Conservation (phyloP, 306 rosid species). For the Morella rubra region DNA sequence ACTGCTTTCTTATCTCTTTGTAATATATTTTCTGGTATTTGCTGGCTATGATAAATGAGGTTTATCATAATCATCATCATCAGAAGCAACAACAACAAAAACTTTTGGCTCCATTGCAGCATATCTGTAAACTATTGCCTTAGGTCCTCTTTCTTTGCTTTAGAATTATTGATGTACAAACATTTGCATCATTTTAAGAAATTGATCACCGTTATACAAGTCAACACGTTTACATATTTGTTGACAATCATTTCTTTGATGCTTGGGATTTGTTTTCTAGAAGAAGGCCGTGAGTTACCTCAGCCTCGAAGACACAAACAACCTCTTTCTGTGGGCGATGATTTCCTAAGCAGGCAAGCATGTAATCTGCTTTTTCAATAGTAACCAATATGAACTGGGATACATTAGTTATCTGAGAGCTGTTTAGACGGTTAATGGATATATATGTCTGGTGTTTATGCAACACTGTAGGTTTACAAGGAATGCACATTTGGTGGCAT, state of each 20-base stretch:
- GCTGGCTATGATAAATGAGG: not conserved
- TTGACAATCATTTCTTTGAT: not conserved
- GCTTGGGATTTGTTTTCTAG: slow-evolving; percentile 1
- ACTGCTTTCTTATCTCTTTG: not conserved
- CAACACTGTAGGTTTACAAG: slow-evolving; percentile 17
- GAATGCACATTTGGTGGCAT: slow-evolving; percentile 11
- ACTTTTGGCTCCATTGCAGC: not conserved
- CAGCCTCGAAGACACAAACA: not conserved
- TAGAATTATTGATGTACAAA: not conserved
- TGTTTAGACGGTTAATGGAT: not conserved
- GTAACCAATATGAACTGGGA: not conserved
- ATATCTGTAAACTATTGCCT: not conserved
- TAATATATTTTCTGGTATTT: not conserved
- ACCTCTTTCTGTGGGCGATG: slow-evolving; percentile 5
- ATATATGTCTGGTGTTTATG: not conserved
- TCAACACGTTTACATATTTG: not conserved
- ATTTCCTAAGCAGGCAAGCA: slow-evolving; percentile 11
- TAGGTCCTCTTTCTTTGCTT: not conserved
- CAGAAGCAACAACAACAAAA: not conserved
- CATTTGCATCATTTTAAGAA: not conserved
- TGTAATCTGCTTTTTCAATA: not conserved
- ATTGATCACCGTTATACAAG: not conserved
- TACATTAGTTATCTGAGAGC: not conserved
- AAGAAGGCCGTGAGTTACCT: not conserved
- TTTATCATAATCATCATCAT: not conserved